phyloP scores from a whole-genome alignment of 2,329 filamentous ascomycete species.

The Pestalotiopsis sp. region DNA sequence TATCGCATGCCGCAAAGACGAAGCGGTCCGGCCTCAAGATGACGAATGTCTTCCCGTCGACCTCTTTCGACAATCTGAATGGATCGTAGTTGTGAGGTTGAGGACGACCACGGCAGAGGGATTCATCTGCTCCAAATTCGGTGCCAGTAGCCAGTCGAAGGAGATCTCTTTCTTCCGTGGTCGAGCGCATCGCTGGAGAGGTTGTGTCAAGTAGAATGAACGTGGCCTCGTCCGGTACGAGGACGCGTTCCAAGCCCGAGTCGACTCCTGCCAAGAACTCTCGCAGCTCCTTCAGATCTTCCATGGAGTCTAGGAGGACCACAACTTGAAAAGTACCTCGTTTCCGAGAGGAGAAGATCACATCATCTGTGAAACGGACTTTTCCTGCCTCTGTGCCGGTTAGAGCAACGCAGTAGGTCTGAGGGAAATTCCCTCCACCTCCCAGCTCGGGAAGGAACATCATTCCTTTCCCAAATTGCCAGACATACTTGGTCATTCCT shows the following conservation, averaged over 20 bases:
- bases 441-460: not conserved
- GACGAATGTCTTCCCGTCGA: not conserved
- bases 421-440: not conserved
- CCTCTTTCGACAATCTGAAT: not conserved
- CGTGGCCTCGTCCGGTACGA: not conserved
- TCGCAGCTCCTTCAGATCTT: not conserved
- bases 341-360: not conserved
- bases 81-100: not conserved
- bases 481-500: not conserved
- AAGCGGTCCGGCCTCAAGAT: not conserved
- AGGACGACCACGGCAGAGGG: not conserved
- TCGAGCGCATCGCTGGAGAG: not conserved
- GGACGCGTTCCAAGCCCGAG: not conserved
- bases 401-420: not conserved
- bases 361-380: not conserved
- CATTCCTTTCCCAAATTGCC: not conserved
- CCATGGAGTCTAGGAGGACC: not conserved
- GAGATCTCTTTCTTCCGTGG: not conserved
- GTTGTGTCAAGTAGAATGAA: not conserved
- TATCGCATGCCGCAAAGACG: not conserved
- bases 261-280: not conserved
- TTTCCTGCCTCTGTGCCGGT: not conserved
- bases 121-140: not conserved
- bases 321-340: not conserved
- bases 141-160: not conserved